Conservation (phyloP, 1,139 yeast genomes). For the Insectozyma bohioensis region DNA sequence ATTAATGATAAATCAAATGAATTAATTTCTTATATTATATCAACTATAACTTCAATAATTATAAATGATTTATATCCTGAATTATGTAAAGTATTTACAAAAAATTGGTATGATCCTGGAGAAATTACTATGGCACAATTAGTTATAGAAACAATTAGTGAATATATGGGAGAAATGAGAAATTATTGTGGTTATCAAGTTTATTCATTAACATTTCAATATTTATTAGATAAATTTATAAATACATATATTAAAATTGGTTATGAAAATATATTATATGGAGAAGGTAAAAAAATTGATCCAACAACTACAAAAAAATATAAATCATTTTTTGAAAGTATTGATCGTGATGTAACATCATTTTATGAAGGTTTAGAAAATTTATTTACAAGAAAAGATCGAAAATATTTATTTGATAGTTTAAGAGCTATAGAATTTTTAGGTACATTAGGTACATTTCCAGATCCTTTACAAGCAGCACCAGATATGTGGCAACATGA, state of each 20-base stretch:
- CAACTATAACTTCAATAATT: slow-evolving; percentile 64
- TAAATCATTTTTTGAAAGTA: slow-evolving; percentile 42
- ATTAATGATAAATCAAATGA: slow-evolving; percentile 77
- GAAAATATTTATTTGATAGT: slow-evolving; percentile 54
- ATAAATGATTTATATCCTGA: slow-evolving; percentile 63
- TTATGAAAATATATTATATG: slow-evolving; percentile 45
- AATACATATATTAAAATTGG: slow-evolving; percentile 47
- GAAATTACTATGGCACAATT: slow-evolving; percentile 45
- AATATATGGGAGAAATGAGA: slow-evolving; percentile 67
- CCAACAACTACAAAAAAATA: slow-evolving; percentile 51
- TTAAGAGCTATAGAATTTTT: slow-evolving; percentile 64
- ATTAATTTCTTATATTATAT: slow-evolving; percentile 67
- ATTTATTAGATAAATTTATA: slow-evolving; percentile 42
- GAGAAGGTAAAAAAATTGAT: slow-evolving; percentile 55
- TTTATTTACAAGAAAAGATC: slow-evolving; percentile 47
- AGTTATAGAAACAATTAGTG: slow-evolving; percentile 71
- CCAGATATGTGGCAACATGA: slow-evolving; percentile 58
- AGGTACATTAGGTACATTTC: slow-evolving; percentile 63
- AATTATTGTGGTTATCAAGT: slow-evolving; percentile 48
- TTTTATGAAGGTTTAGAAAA: slow-evolving; percentile 63
- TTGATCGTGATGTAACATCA: slow-evolving; percentile 61
- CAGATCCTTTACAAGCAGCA: slow-evolving; percentile 46
- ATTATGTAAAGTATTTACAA: slow-evolving; percentile 39
- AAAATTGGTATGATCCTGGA: slow-evolving; percentile 43
- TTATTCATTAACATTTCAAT: slow-evolving; percentile 45